Evolutionary conservation across 139 green algal species (phyloP).

Genomic region (Zygnema cylindricum): DNA sequence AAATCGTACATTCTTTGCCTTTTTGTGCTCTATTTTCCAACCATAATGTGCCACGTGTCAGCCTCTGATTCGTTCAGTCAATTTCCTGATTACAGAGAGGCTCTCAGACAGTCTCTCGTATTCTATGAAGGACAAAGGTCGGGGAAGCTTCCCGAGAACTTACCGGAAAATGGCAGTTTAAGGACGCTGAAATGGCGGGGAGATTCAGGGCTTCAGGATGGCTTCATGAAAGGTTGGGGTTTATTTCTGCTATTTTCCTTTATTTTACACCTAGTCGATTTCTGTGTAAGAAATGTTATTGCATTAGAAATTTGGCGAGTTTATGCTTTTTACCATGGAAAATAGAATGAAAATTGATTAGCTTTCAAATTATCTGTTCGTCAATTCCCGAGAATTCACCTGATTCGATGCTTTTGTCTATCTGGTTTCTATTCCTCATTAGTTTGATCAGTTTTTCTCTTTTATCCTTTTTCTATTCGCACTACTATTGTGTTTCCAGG

Average conservation of each 20-base stretch:
- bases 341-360: too few relatives aligned
- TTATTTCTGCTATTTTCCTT: neutral
- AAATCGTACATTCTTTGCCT: too few relatives aligned
- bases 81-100: neutral
- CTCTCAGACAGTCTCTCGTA: constrained; percentile 3
- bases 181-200: neutral
- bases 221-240: neutral
- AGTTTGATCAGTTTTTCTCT: neutral
- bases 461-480: neutral
- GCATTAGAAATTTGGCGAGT: too few relatives aligned
- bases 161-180: neutral
- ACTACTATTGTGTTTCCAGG: neutral
- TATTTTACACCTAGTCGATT: neutral
- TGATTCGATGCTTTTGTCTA: too few relatives aligned
- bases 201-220: constrained; percentile 10
- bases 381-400: too few relatives aligned
- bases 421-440: too few relatives aligned
- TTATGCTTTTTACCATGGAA: too few relatives aligned
- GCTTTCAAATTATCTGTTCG: too few relatives aligned
- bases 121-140: constrained; percentile 24
- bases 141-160: neutral
- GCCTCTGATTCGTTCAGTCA: too few relatives aligned
- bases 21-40: too few relatives aligned
- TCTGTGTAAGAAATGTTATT: neutral
- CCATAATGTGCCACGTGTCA: too few relatives aligned